Evolutionary conservation across 2,329 filamentous ascomycete genomes (phyloP), one percentile per base, ranked within the genome.

Genomic region (Alternaria brassicae): DNA sequence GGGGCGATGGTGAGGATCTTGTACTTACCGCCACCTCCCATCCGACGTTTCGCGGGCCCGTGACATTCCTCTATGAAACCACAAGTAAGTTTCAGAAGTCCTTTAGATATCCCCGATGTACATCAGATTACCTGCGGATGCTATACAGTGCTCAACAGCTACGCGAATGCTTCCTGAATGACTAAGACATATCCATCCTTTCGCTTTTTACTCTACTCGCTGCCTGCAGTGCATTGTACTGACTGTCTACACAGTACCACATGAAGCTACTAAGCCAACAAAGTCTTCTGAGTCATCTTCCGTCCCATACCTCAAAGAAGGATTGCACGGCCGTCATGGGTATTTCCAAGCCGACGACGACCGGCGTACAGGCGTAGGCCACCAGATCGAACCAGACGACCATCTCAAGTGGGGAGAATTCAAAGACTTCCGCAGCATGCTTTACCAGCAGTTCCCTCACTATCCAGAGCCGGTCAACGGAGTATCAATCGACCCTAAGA

Each of bases 251-350:
- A 10, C 49, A 49, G 45, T 56, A 17, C 32, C 44, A 4, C 41
- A 37, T 27, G 6, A 21, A 15, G 32, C 30, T 23, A n/a, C 6
- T 30, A n/a, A 37, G 6, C 12, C 3, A 4, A 8, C 0, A 0
- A n/a, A 13, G 6, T 7, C 15, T 6, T 36, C 23, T n/a, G 23
- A 39, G 21, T 3, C 39, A 13, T 23, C n/a, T 15, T n/a, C 36
- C 21, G 4, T 12, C 12, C 59, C 62, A 1, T 73, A 63, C 42
- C 52, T 71, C 7, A 72, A 72, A 32, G 12, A 58, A 6, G 71
- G 72, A 6, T 48, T 15, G 3, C 72, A 75, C 42, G 71, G 72
- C 3, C 58, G 58, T 0, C 40, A 51, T 4, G 70, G 60, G 5
- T 63, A 69, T 21, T 73, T 65, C 1, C 47, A 58, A 6, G 25